Evolutionary conservation across 805 yeast genomes (phyloP).

Genomic region (Helenozyma baotianmanensis): DNA sequence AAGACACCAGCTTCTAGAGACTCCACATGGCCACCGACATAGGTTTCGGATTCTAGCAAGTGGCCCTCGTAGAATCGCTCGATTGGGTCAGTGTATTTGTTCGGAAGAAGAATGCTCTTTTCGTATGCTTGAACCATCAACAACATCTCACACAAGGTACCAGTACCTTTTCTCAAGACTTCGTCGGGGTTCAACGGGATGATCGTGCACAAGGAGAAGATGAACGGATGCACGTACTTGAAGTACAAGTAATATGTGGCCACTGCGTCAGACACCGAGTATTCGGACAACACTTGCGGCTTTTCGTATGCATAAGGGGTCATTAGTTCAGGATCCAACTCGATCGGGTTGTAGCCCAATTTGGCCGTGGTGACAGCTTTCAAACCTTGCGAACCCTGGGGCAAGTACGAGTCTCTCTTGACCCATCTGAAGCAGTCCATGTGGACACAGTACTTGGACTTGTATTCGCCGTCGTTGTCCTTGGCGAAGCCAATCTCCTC

Average conservation of each 20-base stretch:
- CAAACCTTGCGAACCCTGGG: constrained; percentile 98
- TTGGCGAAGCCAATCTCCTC: constrained; percentile 91
- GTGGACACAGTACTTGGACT: constrained; percentile 87
- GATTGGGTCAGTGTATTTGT: constrained; percentile 89
- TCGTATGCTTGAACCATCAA: constrained; percentile 94
- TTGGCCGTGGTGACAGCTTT: constrained; percentile 96
- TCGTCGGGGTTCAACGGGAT: constrained; percentile 97
- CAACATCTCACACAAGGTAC: constrained; percentile 97
- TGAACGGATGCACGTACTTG: constrained; percentile 96
- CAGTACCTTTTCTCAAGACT: constrained; percentile 93
- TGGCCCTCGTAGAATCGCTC: constrained; percentile 95
- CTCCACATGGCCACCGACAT: constrained; percentile 98
- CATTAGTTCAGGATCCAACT: constrained; percentile 96
- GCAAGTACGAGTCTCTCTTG: constrained; percentile 92
- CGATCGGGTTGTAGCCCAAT: constrained; percentile 93
- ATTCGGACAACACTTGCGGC: constrained; percentile 90
- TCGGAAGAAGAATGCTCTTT: constrained; percentile 74
- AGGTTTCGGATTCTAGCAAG: constrained; percentile 88
- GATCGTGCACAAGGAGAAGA: constrained; percentile 91
- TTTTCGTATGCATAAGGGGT: constrained; percentile 94
- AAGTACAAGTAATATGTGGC: constrained; percentile 94
- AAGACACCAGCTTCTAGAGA: constrained; percentile 97
- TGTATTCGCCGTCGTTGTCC: constrained; percentile 87
- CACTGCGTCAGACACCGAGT: constrained; percentile 98
- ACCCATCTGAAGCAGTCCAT: constrained; percentile 99